A percentile compares a stretch with the other conserved stretches of the same genome.
Evolutionary conservation across 805 yeast genomes (phyloP).

Genomic region (Phaffomyces thermotolerans): DNA sequence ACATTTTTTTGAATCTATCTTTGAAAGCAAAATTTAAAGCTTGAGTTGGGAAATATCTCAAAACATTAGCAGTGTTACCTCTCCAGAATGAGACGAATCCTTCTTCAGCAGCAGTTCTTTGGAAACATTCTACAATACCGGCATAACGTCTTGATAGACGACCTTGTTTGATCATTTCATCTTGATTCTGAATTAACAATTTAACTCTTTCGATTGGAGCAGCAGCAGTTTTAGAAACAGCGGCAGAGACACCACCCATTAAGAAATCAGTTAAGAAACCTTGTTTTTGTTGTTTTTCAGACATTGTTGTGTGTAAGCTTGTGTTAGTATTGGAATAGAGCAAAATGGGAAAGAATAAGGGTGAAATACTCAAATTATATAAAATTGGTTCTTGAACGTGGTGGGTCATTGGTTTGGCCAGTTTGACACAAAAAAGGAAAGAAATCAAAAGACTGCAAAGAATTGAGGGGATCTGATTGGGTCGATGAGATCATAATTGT

Average conservation of each 20-base stretch:
- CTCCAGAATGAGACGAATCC: slow-evolving; percentile 95
- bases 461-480: neutral
- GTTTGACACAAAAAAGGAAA: neutral
- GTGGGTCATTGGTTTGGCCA: neutral
- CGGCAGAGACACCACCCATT: slow-evolving; percentile 99
- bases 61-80: slow-evolving; percentile 98
- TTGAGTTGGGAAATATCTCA: slow-evolving; percentile 99
- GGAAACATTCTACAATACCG: slow-evolving; percentile 93
- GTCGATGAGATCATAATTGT: too few species aligned
- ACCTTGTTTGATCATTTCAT: slow-evolving; percentile 97
- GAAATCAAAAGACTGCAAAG: neutral
- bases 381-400: neutral
- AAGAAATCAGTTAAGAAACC: slow-evolving; percentile 60
- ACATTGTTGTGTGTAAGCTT: slow-evolving; percentile 10
- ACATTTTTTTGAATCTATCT: slow-evolving; percentile 91
- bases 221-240: slow-evolving; percentile 95
- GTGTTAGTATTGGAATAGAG: neutral
- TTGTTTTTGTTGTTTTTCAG: slow-evolving; percentile 27
- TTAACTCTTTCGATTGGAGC: slow-evolving; percentile 97
- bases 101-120: slow-evolving; percentile 88
- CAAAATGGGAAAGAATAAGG: neutral
- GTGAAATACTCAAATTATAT: neutral
- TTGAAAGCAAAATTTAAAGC: slow-evolving; percentile 98
- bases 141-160: slow-evolving; percentile 79
- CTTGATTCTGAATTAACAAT: slow-evolving; percentile 94